Evolutionary conservation across 108 stramenopile genomes (phyloP).

Genomic region (Stephanodiscus minutulus): DNA sequence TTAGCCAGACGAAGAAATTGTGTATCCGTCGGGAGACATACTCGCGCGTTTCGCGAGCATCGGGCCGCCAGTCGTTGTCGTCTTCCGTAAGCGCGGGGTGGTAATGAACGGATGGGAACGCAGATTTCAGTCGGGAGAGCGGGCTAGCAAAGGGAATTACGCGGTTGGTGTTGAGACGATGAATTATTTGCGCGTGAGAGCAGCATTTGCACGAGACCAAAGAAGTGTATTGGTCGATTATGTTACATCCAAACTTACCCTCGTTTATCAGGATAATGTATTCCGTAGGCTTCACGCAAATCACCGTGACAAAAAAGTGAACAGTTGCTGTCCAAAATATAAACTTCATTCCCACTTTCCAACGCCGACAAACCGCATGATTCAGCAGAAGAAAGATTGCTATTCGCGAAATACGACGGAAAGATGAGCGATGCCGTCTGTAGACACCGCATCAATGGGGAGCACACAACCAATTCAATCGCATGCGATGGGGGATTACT

Average conservation of each 20-base stretch:
- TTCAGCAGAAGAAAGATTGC: not conserved
- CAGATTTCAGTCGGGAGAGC: slow-evolving; percentile 37
- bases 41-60: slow-evolving; percentile 57
- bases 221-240: not conserved
- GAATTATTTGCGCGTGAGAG: slow-evolving; percentile 1
- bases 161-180: not conserved
- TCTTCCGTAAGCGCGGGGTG: slow-evolving; percentile 61
- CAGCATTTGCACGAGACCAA: not conserved
- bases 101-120: slow-evolving; percentile 57
- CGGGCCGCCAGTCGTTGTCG: slow-evolving; percentile 61
- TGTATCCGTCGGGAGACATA: slow-evolving; percentile 52
- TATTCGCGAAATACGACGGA: slow-evolving; percentile 36
- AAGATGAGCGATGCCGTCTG: slow-evolving; percentile 73
- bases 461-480: slow-evolving; percentile 53
- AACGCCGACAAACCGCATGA: not conserved
- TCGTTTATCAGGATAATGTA: slow-evolving; percentile 66
- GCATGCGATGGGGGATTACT: too few species aligned
- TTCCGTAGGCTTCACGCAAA: slow-evolving; percentile 76
- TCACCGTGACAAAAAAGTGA: slow-evolving; percentile 56
- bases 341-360: not conserved
- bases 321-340: slow-evolving; percentile 28
- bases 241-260: slow-evolving; percentile 43
- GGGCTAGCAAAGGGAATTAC: slow-evolving; percentile 10
- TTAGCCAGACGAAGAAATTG: slow-evolving; percentile 53
- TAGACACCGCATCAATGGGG: slow-evolving; percentile 73